These are phyloP conservation scores for Scleromitrula shiraiana DNA, from an alignment of 2,329 filamentous ascomycete species.

Conservation along the genomic window DNA sequence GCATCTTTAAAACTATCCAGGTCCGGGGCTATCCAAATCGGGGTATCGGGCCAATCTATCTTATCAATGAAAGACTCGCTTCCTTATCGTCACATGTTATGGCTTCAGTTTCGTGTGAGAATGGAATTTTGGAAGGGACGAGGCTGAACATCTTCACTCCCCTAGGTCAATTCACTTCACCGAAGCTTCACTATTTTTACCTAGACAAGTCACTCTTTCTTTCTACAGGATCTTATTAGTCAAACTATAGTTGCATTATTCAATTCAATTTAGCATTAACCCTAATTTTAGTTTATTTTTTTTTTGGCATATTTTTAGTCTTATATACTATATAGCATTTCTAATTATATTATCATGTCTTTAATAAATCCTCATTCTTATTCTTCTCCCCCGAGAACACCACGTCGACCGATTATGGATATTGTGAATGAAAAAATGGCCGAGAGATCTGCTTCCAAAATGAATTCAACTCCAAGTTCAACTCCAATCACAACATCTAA, in stretches of 20 bases:
- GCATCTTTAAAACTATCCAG: no score
- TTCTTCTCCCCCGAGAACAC: slow-evolving; percentile 12
- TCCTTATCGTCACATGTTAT: slow-evolving; percentile 7
- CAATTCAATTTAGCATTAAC: no score
- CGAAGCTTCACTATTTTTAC: no score
- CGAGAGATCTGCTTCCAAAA: slow-evolving; percentile 7
- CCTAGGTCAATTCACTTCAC: slow-evolving; percentile 2
- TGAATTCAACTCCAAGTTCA: neutral
- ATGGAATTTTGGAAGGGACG: neutral
- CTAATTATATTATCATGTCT: slow-evolving; percentile 17
- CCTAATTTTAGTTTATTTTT: no score
- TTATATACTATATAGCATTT: no score
- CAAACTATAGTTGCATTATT: no score
- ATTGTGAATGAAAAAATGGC: slow-evolving; percentile 9
- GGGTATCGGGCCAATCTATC: no score
- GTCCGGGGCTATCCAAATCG: no score
- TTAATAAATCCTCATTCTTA: slow-evolving; percentile 1
- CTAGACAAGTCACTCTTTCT: no score
- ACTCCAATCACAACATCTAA: slow-evolving; percentile 4
- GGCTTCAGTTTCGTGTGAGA: neutral
- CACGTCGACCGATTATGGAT: slow-evolving; percentile 12
- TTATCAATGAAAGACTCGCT: no score
- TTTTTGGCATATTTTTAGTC: neutral
- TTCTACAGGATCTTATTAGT: no score
- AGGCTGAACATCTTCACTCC: slow-evolving; percentile 4